Conservation (phyloP, 768 basidiomycete species). For the Naganishia kalamii region DNA sequence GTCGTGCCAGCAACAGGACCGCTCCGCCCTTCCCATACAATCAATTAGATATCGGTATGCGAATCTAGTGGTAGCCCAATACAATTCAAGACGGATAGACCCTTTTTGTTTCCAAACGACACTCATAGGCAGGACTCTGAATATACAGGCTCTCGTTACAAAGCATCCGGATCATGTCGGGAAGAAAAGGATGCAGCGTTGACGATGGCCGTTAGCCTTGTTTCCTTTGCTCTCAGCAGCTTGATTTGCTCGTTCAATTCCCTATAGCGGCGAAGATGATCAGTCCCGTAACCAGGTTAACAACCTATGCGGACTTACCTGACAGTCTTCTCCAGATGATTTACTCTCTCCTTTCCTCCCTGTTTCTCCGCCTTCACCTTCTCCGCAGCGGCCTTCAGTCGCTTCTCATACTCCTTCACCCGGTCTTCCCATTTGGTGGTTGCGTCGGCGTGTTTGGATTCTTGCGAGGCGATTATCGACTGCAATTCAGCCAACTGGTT, state of each 20-base stretch:
- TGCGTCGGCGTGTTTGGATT: constrained; percentile 63
- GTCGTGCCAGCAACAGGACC: no score
- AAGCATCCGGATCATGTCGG: constrained; percentile 6
- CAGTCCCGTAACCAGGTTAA: background rate
- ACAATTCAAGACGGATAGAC: no score
- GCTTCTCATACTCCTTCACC: constrained; percentile 83
- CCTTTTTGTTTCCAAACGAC: no score
- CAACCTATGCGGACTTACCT: constrained; percentile 27
- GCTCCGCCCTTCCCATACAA: no score
- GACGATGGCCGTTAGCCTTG: constrained; percentile 8
- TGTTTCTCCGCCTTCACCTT: constrained; percentile 87
- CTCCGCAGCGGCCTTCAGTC: constrained; percentile 78
- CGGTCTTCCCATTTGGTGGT: constrained; percentile 90
- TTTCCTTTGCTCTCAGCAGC: background rate
- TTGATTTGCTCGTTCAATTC: constrained; percentile 12
- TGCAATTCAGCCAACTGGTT: constrained; percentile 79
- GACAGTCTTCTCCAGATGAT: constrained; percentile 44
- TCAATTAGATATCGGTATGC: no score
- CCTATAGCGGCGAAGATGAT: background rate
- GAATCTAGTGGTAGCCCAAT: no score
- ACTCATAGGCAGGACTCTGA: no score
- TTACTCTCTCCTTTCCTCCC: constrained; percentile 70
- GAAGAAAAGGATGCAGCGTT: constrained; percentile 5
- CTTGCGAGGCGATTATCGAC: constrained; percentile 70
- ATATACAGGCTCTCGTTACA: background rate